Evolutionary conservation across 2,329 filamentous ascomycete genomes (phyloP).

Genomic region (Diaporthe nobilis): DNA sequence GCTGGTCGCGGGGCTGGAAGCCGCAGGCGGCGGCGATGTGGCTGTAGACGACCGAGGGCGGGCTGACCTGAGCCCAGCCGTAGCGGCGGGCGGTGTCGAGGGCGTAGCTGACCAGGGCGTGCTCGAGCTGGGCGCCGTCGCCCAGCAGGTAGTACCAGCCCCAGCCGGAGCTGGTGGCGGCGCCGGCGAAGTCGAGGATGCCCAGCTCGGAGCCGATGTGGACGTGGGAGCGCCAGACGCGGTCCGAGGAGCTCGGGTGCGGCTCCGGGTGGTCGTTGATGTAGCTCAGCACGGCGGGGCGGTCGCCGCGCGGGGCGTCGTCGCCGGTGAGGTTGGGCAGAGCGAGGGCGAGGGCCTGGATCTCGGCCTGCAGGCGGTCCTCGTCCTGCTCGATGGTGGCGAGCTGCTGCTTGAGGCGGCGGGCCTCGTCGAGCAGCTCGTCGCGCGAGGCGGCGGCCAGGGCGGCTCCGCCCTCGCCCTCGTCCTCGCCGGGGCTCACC

Average conservation of each 20-base stretch:
- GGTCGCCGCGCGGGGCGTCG: constrained; percentile 79
- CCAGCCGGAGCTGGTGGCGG: constrained; percentile 89
- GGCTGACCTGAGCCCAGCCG: constrained; percentile 86
- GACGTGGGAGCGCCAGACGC: constrained; percentile 81
- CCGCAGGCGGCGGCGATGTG: constrained; percentile 93
- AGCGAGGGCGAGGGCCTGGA: constrained; percentile 80
- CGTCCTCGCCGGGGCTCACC: constrained; percentile 59
- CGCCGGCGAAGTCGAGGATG: constrained; percentile 89
- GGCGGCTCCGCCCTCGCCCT: constrained; percentile 45
- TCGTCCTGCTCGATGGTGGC: constrained; percentile 73
- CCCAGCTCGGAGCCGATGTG: constrained; percentile 89
- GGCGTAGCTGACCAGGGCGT: constrained; percentile 91
- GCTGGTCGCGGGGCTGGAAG: constrained; percentile 91
- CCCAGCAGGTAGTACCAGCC: constrained; percentile 98
- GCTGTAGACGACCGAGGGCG: constrained; percentile 91
- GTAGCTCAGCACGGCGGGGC: constrained; percentile 77
- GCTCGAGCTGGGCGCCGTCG: constrained; percentile 93
- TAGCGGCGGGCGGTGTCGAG: constrained; percentile 76
- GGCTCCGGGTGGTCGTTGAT: constrained; percentile 79
- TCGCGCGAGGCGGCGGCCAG: constrained; percentile 57
- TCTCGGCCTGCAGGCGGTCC: constrained; percentile 71
- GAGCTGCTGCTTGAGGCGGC: constrained; percentile 74
- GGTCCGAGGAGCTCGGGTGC: constrained; percentile 52
- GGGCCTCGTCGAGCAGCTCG: constrained; percentile 74
- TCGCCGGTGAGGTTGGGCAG: constrained; percentile 89